phyloP scores from a whole-genome alignment of 2,329 filamentous ascomycete genomes.

The Neonectria neomacrospora region DNA sequence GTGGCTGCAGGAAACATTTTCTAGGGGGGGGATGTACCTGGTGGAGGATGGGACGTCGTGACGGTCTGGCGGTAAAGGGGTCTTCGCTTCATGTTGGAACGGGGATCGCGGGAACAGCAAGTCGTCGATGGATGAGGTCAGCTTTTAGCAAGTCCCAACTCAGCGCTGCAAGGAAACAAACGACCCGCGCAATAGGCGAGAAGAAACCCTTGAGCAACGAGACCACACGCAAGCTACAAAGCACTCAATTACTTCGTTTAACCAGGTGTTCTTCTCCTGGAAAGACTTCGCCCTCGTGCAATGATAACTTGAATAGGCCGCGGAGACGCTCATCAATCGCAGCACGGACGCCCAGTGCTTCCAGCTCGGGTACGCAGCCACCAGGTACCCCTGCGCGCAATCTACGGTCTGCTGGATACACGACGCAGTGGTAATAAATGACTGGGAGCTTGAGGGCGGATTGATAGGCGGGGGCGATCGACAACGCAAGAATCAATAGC shows the following conservation, averaged over 20 bases:
- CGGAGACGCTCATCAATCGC: background rate
- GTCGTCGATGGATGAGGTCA: conserved; percentile 1
- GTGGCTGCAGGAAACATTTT: conserved; percentile 11
- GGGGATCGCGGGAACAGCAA: conserved; percentile 5
- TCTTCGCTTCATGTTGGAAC: conserved; percentile 6
- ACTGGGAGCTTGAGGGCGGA: background rate
- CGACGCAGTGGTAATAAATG: background rate
- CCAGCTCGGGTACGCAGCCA: conserved; percentile 2
- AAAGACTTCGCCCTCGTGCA: background rate
- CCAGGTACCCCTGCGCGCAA: conserved; percentile 8
- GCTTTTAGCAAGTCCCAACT: background rate
- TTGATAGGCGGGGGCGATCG: background rate
- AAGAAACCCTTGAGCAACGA: too few relatives aligned
- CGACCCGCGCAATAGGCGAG: background rate
- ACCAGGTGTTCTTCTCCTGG: background rate
- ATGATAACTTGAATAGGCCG: background rate
- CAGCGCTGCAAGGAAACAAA: background rate
- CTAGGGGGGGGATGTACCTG: background rate
- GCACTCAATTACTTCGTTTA: too few relatives aligned
- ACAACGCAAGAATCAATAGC: background rate
- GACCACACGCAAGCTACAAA: too few relatives aligned
- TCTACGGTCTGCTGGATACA: background rate
- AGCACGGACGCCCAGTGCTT: background rate
- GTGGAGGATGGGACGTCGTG: conserved; percentile 7
- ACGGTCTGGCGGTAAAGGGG: conserved; percentile 18